Base-by-base conservation (phyloP, 2,329 filamentous ascomycete genomes). In the Fusarium sp. region DNA sequence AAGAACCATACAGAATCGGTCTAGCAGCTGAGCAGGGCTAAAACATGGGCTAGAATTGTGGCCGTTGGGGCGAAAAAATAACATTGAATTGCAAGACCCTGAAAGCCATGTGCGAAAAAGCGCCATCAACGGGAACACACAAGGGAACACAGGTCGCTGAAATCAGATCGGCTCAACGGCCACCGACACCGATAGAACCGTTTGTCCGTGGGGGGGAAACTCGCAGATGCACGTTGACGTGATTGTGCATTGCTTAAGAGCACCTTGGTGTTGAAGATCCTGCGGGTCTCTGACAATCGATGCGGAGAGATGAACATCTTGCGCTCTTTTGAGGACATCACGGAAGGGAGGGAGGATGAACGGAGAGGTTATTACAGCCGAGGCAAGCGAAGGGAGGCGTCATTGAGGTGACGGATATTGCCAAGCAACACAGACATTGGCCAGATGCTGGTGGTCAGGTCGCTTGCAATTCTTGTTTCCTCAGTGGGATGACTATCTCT, bases 341-440 rank as follows among this genome's bases (percentile, higher is more conserved):
- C 20, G 11, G 18, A 24, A 31, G 9, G 35, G 31, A 52, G 11
- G 10, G 31, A 39, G 18, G 45, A 68, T 48, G 22, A 69, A 66
- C 65, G 71, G 60, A 50, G 48, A 29, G 27, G 24, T 29, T 31
- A 62, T 31, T 54, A 13, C 54, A 33, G 27, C 72, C 72, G 72
- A 73, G 61, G 35, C 72, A 66, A 60, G 72, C 65, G 72, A 52
- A 52, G 37, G 63, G 37, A 50, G 20, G 68, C 72, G 62, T 71
- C 67, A 74, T 72, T 33, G 67, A 71, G 67, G 59, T 45, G 60
- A 61, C n/a, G 43, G 29, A 24, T 24, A 52, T 24, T 68, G 67
- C 71, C 71, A 74, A 73, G 71, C 31, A 73, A 65, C 22, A 43
- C 56, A 48, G 60, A 57, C 16, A 74, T 74, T 68, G 67, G 64